Conservation (phyloP, 1,284 basidiomycete genomes). For the Quambalaria eucalypti region DNA sequence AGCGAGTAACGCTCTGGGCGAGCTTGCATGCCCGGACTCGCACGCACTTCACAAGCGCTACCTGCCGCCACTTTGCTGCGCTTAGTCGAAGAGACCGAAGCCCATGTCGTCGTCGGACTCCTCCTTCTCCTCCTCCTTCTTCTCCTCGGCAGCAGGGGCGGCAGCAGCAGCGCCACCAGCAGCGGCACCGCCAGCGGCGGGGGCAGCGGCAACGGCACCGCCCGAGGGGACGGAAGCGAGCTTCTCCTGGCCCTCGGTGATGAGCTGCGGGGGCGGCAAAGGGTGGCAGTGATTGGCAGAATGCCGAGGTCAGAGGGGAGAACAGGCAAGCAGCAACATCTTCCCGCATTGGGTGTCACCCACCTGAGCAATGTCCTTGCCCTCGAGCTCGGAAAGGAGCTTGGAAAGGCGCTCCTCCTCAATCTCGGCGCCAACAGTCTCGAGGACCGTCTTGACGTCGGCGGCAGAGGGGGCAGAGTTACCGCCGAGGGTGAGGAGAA, state of each 20-base stretch:
- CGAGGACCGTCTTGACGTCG: conserved; percentile 83
- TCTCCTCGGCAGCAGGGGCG: conserved; percentile 60
- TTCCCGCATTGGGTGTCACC: too few species aligned
- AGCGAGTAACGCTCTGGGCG: too few species aligned
- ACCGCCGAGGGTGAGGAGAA: conserved; percentile 91
- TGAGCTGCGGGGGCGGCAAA: too few species aligned
- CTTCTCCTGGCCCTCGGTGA: conserved; percentile 83
- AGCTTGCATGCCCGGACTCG: too few species aligned
- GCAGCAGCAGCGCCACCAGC: conserved; percentile 50
- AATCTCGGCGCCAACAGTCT: conserved; percentile 73
- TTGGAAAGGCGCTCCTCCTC: conserved; percentile 74
- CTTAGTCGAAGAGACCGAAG: conserved; percentile 45
- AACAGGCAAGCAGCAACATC: too few species aligned
- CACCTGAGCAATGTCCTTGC: conserved; percentile 79
- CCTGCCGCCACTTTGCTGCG: too few species aligned
- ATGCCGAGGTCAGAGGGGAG: background rate
- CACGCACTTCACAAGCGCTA: too few species aligned
- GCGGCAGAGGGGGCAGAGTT: conserved; percentile 74
- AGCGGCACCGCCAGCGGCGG: conserved; percentile 42
- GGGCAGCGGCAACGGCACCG: conserved; percentile 34
- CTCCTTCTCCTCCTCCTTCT: conserved; percentile 51
- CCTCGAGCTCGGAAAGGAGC: conserved; percentile 82
- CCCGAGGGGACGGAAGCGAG: conserved; percentile 71
- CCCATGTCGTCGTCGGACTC: conserved; percentile 42
- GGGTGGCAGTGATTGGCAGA: too few species aligned